Base-by-base conservation (phyloP, 2,329 filamentous ascomycete species). In the Tolypocladium guangdongense region DNA sequence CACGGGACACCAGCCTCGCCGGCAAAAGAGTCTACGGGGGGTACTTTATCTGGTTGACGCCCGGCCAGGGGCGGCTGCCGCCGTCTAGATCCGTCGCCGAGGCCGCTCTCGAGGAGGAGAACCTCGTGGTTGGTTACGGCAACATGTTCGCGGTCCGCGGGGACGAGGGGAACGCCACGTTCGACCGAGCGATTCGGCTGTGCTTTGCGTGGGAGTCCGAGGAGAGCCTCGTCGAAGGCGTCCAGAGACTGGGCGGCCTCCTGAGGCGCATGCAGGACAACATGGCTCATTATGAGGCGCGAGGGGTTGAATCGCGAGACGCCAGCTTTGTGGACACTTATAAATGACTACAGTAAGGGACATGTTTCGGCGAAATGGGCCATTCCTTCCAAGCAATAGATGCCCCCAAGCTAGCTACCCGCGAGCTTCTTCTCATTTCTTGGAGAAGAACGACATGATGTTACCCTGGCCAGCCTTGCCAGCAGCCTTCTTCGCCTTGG, bases 381-480 rank as follows among this genome's bases (percentile, higher is more conserved):
- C 22, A 4, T 45, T n/a, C 16, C 41, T n/a, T 45, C 16, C 8
- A 20, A 11, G 24, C 24, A 18, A 11, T 24, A 10, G 10, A 36
- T 36, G 6, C 35, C 14, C 35, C 35, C 16, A 36, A 36, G 16
- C 35, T 10, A 7, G 32, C 6, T 16, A 27, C 22, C 27, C 41
- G 11, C 24, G 16, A 45, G 27, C 30, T 12, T 45, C 35, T 45
- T 51, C 24, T 57, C 60, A 87, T 64, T 90, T 93, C 74, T 95
- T 96, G 43, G 80, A 78, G 68, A 96, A 96, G 71, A 96, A 96
- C 1, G 86, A 90, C 86, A 91, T 95, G 64, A 96, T 95, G 66
- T 78, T 95, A 3, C 90, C 90, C 63, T 90, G 86, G 3, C 80
- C 67, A 8, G 71, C 69, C 64, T 89, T 88, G 1, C 74, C 71